Percentiles rank a stretch among this genome's conserved stretches.
Evolutionary conservation across 305 asterid species (phyloP).

Genomic region (Withania somnifera): DNA sequence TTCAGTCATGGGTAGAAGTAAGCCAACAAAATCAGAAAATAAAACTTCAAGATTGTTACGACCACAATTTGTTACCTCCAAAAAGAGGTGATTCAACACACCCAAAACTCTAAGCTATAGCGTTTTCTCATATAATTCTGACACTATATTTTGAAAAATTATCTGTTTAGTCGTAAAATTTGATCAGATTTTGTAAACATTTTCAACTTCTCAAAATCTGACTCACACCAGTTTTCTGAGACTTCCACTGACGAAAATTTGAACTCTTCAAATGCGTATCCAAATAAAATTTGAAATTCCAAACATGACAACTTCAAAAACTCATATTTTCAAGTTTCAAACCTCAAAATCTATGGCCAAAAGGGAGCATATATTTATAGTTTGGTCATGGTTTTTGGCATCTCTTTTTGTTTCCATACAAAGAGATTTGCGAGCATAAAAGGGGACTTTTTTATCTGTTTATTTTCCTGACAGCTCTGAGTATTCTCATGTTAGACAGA

Average conservation of each 20-base stretch:
- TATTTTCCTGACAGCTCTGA: neutral
- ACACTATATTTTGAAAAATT: neutral
- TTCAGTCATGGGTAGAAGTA: slow-evolving; percentile 27
- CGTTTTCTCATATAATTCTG: neutral
- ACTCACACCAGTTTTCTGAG: too few species aligned
- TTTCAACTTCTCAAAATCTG: too few species aligned
- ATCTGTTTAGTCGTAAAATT: neutral
- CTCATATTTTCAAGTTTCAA: neutral
- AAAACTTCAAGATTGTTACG: slow-evolving; percentile 7
- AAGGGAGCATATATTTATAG: too few species aligned
- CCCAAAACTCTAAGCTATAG: neutral
- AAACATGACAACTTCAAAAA: too few species aligned
- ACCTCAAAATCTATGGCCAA: too few species aligned
- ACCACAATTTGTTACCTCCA: slow-evolving; percentile 26
- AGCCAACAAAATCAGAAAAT: slow-evolving; percentile 6
- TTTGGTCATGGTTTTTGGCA: neutral
- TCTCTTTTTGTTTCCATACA: neutral
- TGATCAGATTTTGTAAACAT: too few species aligned
- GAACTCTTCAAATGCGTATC: too few species aligned
- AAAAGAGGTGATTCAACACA: slow-evolving; percentile 38
- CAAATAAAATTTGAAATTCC: too few species aligned
- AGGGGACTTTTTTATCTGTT: too few species aligned
- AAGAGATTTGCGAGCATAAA: neutral
- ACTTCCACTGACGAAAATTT: too few species aligned
- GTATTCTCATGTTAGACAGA: slow-evolving; percentile 20